These are phyloP conservation scores for Brachypodium distachyon DNA, from an alignment of 202 grass and related monocot species.

Conservation along the genomic window DNA sequence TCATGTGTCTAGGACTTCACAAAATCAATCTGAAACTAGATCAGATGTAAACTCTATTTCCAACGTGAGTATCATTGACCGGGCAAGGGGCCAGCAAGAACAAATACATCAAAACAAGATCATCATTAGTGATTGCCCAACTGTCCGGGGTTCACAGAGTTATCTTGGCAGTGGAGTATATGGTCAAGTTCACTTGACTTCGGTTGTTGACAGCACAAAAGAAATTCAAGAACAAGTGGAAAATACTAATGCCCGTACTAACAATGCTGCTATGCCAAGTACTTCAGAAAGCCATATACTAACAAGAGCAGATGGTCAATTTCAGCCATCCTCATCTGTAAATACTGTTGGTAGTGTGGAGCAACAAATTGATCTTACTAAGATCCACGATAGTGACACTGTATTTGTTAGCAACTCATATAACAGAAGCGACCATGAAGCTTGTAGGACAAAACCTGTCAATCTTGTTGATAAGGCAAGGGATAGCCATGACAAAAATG, in stretches of 20 bases:
- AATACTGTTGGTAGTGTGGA: neutral
- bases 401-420: slow-evolving; percentile 23
- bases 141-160: slow-evolving; percentile 4
- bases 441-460: slow-evolving; percentile 6
- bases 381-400: slow-evolving; percentile 13
- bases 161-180: slow-evolving; percentile 16
- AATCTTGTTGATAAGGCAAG: slow-evolving; percentile 12
- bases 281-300: neutral
- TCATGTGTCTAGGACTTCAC: slow-evolving; percentile 22
- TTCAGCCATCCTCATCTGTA: slow-evolving; percentile 21
- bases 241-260: slow-evolving; percentile 9
- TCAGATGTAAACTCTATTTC: slow-evolving; percentile 21
- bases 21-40: slow-evolving; percentile 29
- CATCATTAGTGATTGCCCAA: slow-evolving; percentile 13
- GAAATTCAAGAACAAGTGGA: slow-evolving; percentile 16
- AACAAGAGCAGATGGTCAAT: neutral
- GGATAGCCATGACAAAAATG: slow-evolving; percentile 11
- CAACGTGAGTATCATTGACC: slow-evolving; percentile 8
- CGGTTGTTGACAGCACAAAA: slow-evolving; percentile 9
- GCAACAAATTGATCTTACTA: slow-evolving; percentile 25
- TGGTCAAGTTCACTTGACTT: neutral
- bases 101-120: slow-evolving; percentile 19
- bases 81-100: slow-evolving; percentile 1
- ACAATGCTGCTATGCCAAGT: slow-evolving; percentile 5
- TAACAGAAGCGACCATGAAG: slow-evolving; percentile 24